Percentiles rank a stretch among this genome's conserved stretches.
phyloP scores from a whole-genome alignment of 257 asterid species.

The Solanum chiquidenum region DNA sequence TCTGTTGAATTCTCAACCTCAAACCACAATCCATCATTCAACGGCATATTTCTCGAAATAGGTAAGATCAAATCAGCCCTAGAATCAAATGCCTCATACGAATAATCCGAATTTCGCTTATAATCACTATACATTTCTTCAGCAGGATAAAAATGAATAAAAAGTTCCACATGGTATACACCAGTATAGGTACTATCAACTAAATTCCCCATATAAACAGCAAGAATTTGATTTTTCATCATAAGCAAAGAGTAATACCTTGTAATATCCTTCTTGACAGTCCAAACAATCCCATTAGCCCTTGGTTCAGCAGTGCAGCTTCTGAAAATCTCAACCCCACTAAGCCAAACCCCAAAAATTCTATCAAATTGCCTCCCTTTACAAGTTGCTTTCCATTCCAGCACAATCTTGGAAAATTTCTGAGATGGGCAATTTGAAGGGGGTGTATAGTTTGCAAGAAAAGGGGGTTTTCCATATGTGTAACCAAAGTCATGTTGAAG shows the following conservation, averaged over 20 bases:
- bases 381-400: slow-evolving; percentile 66
- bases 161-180: slow-evolving; percentile 54
- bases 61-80: slow-evolving; percentile 72
- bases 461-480: slow-evolving; percentile 51
- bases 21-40: slow-evolving; percentile 81
- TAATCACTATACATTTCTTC: background rate
- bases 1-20: slow-evolving; percentile 41
- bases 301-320: slow-evolving; percentile 84
- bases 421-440: slow-evolving; percentile 36
- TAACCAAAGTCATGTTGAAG: slow-evolving; percentile 48
- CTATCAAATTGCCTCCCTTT: slow-evolving; percentile 76
- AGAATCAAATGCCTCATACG: slow-evolving; percentile 5
- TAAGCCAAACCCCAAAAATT: slow-evolving; percentile 80
- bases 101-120: background rate
- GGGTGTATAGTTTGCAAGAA: slow-evolving; percentile 37
- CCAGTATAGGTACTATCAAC: slow-evolving; percentile 66
- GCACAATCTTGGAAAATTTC: slow-evolving; percentile 37
- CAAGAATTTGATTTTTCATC: slow-evolving; percentile 39
- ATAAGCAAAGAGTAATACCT: slow-evolving; percentile 56
- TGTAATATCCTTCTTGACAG: slow-evolving; percentile 62
- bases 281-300: slow-evolving; percentile 44
- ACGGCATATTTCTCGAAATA: slow-evolving; percentile 51
- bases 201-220: slow-evolving; percentile 56
- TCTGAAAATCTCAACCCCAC: slow-evolving; percentile 78
- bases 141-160: slow-evolving; percentile 56